These are phyloP conservation scores for Chlorencoelia australis DNA, from an alignment of 2,329 filamentous ascomycete genomes.

Conservation along the genomic window DNA sequence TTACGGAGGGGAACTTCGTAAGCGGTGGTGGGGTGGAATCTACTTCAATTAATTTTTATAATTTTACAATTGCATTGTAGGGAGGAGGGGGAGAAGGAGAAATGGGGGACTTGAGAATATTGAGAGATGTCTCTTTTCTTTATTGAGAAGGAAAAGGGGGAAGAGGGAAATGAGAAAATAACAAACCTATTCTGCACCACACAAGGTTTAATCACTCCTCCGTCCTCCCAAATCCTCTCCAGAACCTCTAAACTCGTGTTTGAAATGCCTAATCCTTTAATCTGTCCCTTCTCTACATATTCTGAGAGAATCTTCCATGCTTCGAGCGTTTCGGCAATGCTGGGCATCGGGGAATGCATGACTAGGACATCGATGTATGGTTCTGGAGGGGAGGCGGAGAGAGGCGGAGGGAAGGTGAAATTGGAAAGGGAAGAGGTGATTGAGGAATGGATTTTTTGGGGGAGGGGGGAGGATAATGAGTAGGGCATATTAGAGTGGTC, in stretches of 20 bases:
- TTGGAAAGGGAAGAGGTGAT: constrained; percentile 56
- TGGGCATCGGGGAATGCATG: constrained; percentile 46
- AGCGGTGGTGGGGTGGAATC: background rate
- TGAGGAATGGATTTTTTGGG: constrained; percentile 56
- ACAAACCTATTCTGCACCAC: constrained; percentile 77
- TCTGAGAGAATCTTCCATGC: constrained; percentile 58
- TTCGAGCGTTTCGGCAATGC: constrained; percentile 41
- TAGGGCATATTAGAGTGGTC: constrained; percentile 53
- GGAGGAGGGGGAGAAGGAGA: no score
- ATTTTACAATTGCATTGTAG: no score
- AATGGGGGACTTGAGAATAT: no score
- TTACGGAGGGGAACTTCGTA: background rate
- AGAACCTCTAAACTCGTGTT: constrained; percentile 56
- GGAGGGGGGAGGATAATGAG: constrained; percentile 44
- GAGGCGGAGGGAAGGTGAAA: constrained; percentile 38
- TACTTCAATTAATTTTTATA: background rate
- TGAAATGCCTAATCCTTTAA: constrained; percentile 64
- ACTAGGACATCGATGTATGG: constrained; percentile 48
- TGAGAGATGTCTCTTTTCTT: background rate
- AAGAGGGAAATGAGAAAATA: no score
- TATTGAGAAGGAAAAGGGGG: background rate
- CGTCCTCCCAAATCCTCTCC: constrained; percentile 37
- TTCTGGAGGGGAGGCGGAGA: constrained; percentile 18
- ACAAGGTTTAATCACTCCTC: constrained; percentile 41
- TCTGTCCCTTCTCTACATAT: constrained; percentile 49